These are phyloP conservation scores for Phellinidium pouzarii DNA, from an alignment of 1,284 basidiomycete genomes.

Conservation along the genomic window DNA sequence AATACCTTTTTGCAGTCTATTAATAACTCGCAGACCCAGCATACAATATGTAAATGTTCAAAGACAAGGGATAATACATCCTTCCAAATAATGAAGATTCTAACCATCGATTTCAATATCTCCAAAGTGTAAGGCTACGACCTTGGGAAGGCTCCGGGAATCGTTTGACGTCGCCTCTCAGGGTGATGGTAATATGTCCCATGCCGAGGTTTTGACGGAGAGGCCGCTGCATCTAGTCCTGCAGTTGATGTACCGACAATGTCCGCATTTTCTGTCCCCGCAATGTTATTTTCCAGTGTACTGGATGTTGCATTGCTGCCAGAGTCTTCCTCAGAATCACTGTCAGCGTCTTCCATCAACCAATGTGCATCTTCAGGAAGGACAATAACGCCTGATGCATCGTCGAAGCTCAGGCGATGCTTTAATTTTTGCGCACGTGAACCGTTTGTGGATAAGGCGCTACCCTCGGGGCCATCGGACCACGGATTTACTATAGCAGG, in stretches of 20 bases:
- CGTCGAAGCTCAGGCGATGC: slow-evolving; percentile 71
- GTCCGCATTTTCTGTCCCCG: slow-evolving; percentile 8
- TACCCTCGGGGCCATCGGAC: slow-evolving; percentile 35
- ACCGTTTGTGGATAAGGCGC: slow-evolving; percentile 23
- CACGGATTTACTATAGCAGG: slow-evolving; percentile 42
- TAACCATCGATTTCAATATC: not conserved
- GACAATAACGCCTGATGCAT: slow-evolving; percentile 77
- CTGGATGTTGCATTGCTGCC: slow-evolving; percentile 16
- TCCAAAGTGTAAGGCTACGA: not conserved
- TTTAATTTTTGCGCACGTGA: slow-evolving; percentile 26
- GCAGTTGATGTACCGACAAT: slow-evolving; percentile 2
- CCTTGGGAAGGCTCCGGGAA: slow-evolving; percentile 45
- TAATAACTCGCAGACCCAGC: too few relatives aligned
- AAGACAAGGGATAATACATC: too few relatives aligned
- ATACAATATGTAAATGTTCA: too few relatives aligned
- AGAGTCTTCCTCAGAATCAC: slow-evolving; percentile 34
- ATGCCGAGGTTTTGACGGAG: slow-evolving; percentile 35
- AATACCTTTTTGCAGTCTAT: not conserved
- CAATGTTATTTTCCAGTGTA: slow-evolving; percentile 12
- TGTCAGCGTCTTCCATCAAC: slow-evolving; percentile 45
- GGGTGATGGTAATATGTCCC: slow-evolving; percentile 74
- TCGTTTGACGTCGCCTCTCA: slow-evolving; percentile 49
- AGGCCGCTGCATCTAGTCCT: slow-evolving; percentile 11
- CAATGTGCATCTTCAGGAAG: slow-evolving; percentile 73
- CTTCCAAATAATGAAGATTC: not conserved